Conservation (phyloP, 1,139 yeast genomes). For the Debaryomyces robertsiae region DNA sequence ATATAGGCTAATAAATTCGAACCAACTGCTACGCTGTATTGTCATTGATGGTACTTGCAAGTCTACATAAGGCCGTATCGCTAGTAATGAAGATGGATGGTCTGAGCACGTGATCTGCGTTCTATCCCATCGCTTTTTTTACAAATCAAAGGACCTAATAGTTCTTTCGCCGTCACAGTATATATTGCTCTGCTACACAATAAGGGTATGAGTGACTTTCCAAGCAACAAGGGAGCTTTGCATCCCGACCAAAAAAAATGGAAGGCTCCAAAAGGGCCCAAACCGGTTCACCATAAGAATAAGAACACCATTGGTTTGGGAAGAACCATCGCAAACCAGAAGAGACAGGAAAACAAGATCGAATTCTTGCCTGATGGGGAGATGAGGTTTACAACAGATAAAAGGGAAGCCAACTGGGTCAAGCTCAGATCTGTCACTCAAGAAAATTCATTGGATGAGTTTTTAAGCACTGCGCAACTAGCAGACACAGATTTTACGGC, state of each 20-base stretch:
- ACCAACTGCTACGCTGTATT: too few species aligned
- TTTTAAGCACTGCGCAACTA: constrained; percentile 88
- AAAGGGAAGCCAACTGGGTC: constrained; percentile 86
- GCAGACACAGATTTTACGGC: constrained; percentile 98
- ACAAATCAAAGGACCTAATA: constrained; percentile 2
- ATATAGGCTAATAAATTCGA: constrained; percentile 6
- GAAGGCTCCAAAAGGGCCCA: constrained; percentile 87
- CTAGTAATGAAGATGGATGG: too few species aligned
- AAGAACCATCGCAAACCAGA: constrained; percentile 75
- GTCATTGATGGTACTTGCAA: background rate
- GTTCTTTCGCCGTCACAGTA: background rate
- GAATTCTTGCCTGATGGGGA: constrained; percentile 83
- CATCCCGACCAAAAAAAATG: constrained; percentile 53
- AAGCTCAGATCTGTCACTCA: constrained; percentile 92
- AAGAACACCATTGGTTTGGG: constrained; percentile 87
- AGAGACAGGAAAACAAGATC: constrained; percentile 67
- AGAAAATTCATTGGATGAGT: constrained; percentile 91
- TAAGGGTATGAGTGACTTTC: constrained; percentile 18
- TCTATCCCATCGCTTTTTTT: constrained; percentile 8
- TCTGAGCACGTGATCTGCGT: background rate
- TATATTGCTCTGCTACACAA: background rate
- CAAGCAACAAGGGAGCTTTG: constrained; percentile 42
- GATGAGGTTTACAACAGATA: constrained; percentile 79
- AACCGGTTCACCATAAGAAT: constrained; percentile 81
- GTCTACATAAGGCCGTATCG: too few species aligned